A percentile compares a stretch with the other conserved stretches of the same genome.
Evolutionary conservation across 202 grass and related monocot genomes (phyloP).

Genomic region (Panicum virgatum): DNA sequence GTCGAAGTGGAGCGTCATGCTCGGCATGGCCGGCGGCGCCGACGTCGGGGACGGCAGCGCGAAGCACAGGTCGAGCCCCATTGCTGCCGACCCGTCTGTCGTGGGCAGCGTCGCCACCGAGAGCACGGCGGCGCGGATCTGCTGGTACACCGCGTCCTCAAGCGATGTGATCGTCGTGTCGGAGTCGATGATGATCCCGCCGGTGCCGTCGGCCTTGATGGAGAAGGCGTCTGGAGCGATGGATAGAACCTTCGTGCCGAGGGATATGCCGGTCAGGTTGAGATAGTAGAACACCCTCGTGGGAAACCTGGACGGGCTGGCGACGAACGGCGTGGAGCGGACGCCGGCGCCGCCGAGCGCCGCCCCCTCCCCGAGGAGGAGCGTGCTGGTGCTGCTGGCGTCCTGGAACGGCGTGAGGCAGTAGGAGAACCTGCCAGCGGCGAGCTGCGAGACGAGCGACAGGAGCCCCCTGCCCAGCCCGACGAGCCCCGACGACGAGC

Average conservation of each 20-base stretch:
- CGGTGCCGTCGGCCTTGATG: slow-evolving; percentile 43
- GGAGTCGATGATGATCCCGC: slow-evolving; percentile 76
- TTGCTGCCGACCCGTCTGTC: neutral
- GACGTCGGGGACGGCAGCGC: slow-evolving; percentile 20
- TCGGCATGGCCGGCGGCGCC: slow-evolving; percentile 39
- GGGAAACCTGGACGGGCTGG: slow-evolving; percentile 29
- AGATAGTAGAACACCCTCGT: slow-evolving; percentile 54
- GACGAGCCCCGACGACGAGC: slow-evolving; percentile 53
- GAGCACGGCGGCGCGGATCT: slow-evolving; percentile 23
- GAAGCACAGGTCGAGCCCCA: slow-evolving; percentile 63
- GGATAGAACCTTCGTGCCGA: slow-evolving; percentile 40
- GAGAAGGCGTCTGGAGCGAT: slow-evolving; percentile 41
- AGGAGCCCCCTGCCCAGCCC: slow-evolving; percentile 45
- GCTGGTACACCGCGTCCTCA: slow-evolving; percentile 32
- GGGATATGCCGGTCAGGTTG: slow-evolving; percentile 51
- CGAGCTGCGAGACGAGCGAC: slow-evolving; percentile 67
- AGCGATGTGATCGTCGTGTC: slow-evolving; percentile 51
- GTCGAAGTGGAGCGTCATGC: slow-evolving; percentile 57
- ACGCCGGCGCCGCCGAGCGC: slow-evolving; percentile 37
- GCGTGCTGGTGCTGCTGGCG: slow-evolving; percentile 44
- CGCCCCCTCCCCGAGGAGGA: slow-evolving; percentile 54
- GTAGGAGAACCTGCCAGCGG: slow-evolving; percentile 62
- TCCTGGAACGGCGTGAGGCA: slow-evolving; percentile 61
- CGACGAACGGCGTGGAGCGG: slow-evolving; percentile 51
- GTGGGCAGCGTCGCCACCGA: slow-evolving; percentile 21